Evolutionary conservation across 2,329 filamentous ascomycete species (phyloP).

Genomic region (Colletotrichum plurivorum): DNA sequence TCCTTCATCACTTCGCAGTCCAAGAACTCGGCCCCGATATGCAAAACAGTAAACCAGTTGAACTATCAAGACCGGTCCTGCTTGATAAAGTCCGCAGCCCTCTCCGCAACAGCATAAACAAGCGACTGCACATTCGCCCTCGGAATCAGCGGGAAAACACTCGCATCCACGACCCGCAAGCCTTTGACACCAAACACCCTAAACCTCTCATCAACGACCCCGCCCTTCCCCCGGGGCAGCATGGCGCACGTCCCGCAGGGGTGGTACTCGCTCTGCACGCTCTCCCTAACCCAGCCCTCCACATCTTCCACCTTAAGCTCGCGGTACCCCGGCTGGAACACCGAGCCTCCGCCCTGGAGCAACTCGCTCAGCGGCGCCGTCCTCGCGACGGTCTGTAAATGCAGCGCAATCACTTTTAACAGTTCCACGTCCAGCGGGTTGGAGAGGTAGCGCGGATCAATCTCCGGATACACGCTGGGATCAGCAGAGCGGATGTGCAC

Average conservation of each 20-base stretch:
- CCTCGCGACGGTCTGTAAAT: constrained; percentile 23
- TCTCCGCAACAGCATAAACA: constrained; percentile 54
- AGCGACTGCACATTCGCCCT: constrained; percentile 51
- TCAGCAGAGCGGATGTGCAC: constrained; percentile 35
- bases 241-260: constrained; percentile 37
- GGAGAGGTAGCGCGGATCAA: constrained; percentile 36
- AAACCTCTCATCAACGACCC: constrained; percentile 50
- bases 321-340: constrained; percentile 30
- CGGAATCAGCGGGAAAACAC: constrained; percentile 49
- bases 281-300: constrained; percentile 23
- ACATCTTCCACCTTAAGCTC: constrained; percentile 22
- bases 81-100: constrained; percentile 41
- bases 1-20: too few species aligned
- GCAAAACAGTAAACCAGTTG: background rate
- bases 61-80: background rate
- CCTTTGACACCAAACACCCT: constrained; percentile 48
- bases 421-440: constrained; percentile 32
- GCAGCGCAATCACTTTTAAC: constrained; percentile 22
- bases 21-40: too few species aligned
- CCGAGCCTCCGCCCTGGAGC: constrained; percentile 23
- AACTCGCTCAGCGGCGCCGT: constrained; percentile 31
- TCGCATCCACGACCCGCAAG: constrained; percentile 49
- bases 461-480: constrained; percentile 5
- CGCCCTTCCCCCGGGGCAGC: constrained; percentile 42
- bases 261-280: constrained; percentile 39